Conservation (phyloP, 2,329 filamentous ascomycete genomes). For the Leptographium radiaticola region DNA sequence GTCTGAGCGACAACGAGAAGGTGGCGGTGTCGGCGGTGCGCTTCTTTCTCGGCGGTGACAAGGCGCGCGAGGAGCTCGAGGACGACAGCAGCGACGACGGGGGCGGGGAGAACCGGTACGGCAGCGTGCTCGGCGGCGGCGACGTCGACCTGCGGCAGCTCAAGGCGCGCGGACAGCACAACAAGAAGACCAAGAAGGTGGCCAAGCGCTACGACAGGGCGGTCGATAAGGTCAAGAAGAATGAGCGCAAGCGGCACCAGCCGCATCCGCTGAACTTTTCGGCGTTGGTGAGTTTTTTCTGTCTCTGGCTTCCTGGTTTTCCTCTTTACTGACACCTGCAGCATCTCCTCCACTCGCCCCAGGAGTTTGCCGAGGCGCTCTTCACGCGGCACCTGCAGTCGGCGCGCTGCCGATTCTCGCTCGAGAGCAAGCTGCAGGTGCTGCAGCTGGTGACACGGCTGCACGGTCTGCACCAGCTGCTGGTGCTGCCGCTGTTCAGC, state of each 20-base stretch:
- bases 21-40: conserved; percentile 75
- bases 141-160: conserved; percentile 62
- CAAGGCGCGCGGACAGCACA: conserved; percentile 77
- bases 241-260: conserved; percentile 77
- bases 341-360: conserved; percentile 85
- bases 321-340: conserved; percentile 2
- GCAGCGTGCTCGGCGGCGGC: conserved; percentile 10
- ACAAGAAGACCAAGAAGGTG: conserved; percentile 92
- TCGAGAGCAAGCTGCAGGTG: conserved; percentile 65
- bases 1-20: conserved; percentile 82
- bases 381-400: conserved; percentile 88
- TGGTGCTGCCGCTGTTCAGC: conserved; percentile 80
- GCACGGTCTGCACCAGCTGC: conserved; percentile 85
- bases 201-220: conserved; percentile 68
- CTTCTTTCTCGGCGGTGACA: conserved; percentile 93
- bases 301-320: too few species aligned
- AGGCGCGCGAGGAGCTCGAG: conserved; percentile 84
- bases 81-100: conserved; percentile 82
- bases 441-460: conserved; percentile 83
- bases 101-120: conserved; percentile 15
- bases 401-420: conserved; percentile 67
- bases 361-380: conserved; percentile 80
- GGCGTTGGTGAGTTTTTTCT: conserved; percentile 38
- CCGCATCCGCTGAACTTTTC: conserved; percentile 92
- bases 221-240: conserved; percentile 65